These are phyloP conservation scores for Colletotrichum spinosum DNA, from an alignment of 2,329 filamentous ascomycete species.

Conservation along the genomic window DNA sequence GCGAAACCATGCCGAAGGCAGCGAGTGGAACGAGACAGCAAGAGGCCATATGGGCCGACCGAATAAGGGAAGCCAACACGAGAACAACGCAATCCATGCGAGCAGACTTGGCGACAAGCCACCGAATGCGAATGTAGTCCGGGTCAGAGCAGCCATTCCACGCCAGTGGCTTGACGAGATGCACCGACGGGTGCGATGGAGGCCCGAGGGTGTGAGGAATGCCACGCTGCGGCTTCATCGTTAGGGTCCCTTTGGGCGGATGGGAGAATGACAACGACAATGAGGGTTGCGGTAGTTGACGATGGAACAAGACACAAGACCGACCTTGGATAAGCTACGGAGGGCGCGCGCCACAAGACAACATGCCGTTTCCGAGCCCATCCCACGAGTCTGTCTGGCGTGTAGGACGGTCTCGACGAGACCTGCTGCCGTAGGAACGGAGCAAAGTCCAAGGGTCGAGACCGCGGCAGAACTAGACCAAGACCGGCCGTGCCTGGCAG, in stretches of 20 bases:
- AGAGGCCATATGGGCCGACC: constrained; percentile 20
- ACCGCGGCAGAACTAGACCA: constrained; percentile 9
- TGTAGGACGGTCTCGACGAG: neutral
- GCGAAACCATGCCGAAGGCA: constrained; percentile 28
- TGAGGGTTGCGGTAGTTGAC: constrained; percentile 5
- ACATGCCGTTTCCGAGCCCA: constrained; percentile 6
- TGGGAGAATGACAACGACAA: neutral
- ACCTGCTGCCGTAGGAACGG: neutral
- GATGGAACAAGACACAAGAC: neutral
- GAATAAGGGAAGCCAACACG: constrained; percentile 16
- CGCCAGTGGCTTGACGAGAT: constrained; percentile 14
- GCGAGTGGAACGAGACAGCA: constrained; percentile 14
- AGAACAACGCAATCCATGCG: constrained; percentile 22
- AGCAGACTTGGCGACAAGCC: constrained; percentile 24
- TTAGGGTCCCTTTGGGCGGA: constrained; percentile 7
- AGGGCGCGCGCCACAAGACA: constrained; percentile 23
- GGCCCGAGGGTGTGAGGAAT: constrained; percentile 27
- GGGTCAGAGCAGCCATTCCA: constrained; percentile 6
- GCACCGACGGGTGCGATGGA: constrained; percentile 25
- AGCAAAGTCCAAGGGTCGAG: constrained; percentile 3
- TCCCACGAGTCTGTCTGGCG: constrained; percentile 2
- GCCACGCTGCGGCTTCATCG: constrained; percentile 9
- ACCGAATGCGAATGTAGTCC: constrained; percentile 20
- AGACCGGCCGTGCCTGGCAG: constrained; percentile 23
- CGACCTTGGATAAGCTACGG: constrained; percentile 1